phyloP scores from a whole-genome alignment of 2,329 filamentous ascomycete species.

The Sclerotiophoma versabilis region DNA sequence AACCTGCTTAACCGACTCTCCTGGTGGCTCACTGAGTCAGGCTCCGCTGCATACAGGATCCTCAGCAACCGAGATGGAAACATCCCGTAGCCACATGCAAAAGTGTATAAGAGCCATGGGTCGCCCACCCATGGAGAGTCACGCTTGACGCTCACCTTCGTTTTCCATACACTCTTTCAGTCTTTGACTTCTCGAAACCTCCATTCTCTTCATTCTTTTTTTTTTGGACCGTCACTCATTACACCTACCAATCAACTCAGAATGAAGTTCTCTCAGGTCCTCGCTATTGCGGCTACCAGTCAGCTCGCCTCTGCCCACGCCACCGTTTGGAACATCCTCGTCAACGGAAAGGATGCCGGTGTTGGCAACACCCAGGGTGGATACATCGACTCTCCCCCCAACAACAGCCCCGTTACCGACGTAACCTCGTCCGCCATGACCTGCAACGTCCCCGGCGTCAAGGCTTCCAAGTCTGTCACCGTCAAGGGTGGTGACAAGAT shows the following conservation, averaged over 20 bases:
- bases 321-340: conserved; percentile 47
- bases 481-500: conserved; percentile 59
- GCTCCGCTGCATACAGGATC: conserved; percentile 16
- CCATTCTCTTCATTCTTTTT: conserved; percentile 20
- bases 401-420: conserved; percentile 47
- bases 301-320: conserved; percentile 43
- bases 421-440: conserved; percentile 44
- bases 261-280: conserved; percentile 44
- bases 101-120: conserved; percentile 31
- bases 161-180: conserved; percentile 31
- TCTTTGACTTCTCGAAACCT: conserved; percentile 24
- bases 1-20: conserved; percentile 21
- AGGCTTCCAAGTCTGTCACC: conserved; percentile 52
- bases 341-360: conserved; percentile 52
- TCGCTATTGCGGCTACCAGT: conserved; percentile 38
- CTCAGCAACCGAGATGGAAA: conserved; percentile 30
- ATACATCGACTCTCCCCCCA: conserved; percentile 58
- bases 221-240: conserved; percentile 23
- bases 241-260: conserved; percentile 16
- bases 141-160: conserved; percentile 44
- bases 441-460: conserved; percentile 45
- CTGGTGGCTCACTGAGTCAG: conserved; percentile 25
- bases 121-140: conserved; percentile 18
- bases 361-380: conserved; percentile 47
- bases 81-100: conserved; percentile 5